Evolutionary conservation across 495 filamentous ascomycete genomes (phyloP), one percentile per base, ranked within the genome.

Genomic region (Evernia prunastri): DNA sequence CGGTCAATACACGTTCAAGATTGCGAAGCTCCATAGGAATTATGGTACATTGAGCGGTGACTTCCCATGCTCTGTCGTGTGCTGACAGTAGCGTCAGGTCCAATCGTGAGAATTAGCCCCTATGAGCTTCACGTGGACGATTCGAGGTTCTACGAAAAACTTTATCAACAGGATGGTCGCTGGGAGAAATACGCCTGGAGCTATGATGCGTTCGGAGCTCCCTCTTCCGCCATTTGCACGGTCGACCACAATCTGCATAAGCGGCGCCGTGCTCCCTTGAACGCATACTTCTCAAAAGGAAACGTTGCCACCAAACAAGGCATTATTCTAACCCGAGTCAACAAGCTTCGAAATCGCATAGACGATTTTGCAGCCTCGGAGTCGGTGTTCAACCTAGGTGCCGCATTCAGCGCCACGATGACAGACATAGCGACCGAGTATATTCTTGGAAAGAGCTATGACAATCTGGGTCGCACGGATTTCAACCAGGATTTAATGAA

Each of bases 231-330:
- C 15, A 76, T 84, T 56, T 72, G 72, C 12, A 84, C 81, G 6
- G 67, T 79, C 25, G 49, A 64, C 37, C 76, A 79, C 60, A 73
- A 80, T 29, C 70, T 77, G n/a, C 82, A 84, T 67, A 69, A 74
- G 7, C 59, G 71, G 11, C 74, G 82, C 10, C 79, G 81, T 40
- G 67, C 61, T 20, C 72, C 77, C 5, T 45, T 82, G 25, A 77
- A 70, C 49, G 74, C 70, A 31, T 80, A 80, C 69, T 84, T 85
- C 72, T 83, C 80, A 8, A 83, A 77, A 37, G 67, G 67, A 17
- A 73, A 74, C 29, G 71, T 83, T 13, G 43, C 43, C 3, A 35
- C 17, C 18, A 18, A 20, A 20, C n/a, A 73, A 64, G 57, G 68
- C 31, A 37, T 71, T 13, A 65, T 76, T 10, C 39, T 33, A 35